Evolutionary conservation across 2,329 filamentous ascomycete species (phyloP).

Genomic region (Phyllosticta citrichinensis): DNA sequence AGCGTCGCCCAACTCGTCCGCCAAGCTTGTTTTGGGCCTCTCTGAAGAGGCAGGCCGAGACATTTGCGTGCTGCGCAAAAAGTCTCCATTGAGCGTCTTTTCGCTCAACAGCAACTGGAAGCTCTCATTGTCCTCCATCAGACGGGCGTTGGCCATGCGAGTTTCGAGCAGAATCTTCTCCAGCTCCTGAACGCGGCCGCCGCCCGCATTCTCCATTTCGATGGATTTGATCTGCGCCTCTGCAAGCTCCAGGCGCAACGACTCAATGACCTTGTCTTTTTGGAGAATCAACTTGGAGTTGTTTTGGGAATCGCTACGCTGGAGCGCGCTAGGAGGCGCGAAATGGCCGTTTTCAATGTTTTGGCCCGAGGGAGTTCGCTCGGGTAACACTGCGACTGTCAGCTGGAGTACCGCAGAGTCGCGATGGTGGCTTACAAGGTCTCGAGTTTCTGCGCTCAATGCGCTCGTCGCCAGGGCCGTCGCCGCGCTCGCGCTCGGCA

Average conservation of each 20-base stretch:
- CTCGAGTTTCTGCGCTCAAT: constrained; percentile 3
- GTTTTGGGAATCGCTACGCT: constrained; percentile 80
- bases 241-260: constrained; percentile 79
- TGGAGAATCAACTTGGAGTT: constrained; percentile 85
- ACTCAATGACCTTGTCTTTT: constrained; percentile 95
- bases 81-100: constrained; percentile 90
- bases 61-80: constrained; percentile 49
- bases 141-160: constrained; percentile 85
- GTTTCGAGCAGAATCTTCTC: constrained; percentile 84
- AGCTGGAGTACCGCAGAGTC: neutral
- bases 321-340: constrained; percentile 72
- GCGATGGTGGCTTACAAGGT: neutral
- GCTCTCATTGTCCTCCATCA: constrained; percentile 98
- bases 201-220: constrained; percentile 86
- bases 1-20: constrained; percentile 73
- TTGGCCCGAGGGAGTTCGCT: constrained; percentile 43
- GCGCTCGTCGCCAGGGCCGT: constrained; percentile 25
- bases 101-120: constrained; percentile 92
- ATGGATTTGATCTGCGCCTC: constrained; percentile 93
- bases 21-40: constrained; percentile 34
- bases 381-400: constrained; percentile 14
- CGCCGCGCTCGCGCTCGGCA: constrained; percentile 57
- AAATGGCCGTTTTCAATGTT: constrained; percentile 70
- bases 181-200: constrained; percentile 78
- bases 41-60: constrained; percentile 19